Conservation (phyloP, 768 basidiomycete species). For the Leucocoprinus birnbaumii region DNA sequence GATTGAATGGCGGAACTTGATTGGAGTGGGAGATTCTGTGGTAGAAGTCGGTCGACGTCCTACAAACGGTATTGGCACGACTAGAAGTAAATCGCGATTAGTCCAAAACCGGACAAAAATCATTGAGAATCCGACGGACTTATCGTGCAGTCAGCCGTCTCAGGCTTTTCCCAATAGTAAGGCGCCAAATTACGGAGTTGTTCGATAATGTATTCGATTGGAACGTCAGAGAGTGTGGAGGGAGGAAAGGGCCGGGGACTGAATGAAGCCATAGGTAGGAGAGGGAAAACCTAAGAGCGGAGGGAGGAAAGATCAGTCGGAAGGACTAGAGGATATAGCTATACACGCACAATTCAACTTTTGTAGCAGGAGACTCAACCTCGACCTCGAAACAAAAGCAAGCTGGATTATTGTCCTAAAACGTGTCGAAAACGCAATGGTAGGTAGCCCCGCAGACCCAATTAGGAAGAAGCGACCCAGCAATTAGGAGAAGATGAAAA, state of each 20-base stretch:
- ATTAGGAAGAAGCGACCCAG: conserved; percentile 6
- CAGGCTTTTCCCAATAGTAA: conserved; percentile 71
- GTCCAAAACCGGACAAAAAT: not conserved
- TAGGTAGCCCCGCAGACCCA: conserved; percentile 7
- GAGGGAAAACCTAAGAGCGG: conserved; percentile 21
- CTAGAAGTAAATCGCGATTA: conserved; percentile 24
- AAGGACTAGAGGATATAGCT: conserved; percentile 9
- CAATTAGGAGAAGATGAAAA: conserved; percentile 9
- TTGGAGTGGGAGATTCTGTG: conserved; percentile 26
- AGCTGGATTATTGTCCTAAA: conserved; percentile 11
- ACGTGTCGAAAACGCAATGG: not conserved
- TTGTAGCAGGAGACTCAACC: conserved; percentile 11
- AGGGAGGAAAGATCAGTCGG: conserved; percentile 30
- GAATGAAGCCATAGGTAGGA: conserved; percentile 36
- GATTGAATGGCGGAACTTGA: conserved; percentile 18
- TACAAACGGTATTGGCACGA: conserved; percentile 48
- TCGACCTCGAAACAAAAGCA: conserved; percentile 11
- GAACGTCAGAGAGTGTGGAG: conserved; percentile 58
- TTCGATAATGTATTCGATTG: conserved; percentile 69
- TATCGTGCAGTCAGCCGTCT: conserved; percentile 78
- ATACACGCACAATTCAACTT: conserved; percentile 9
- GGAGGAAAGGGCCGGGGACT: conserved; percentile 62
- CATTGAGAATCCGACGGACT: conserved; percentile 36
- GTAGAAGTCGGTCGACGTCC: conserved; percentile 31
- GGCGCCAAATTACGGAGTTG: conserved; percentile 66